These are phyloP conservation scores for Pelargonium nanum DNA, from an alignment of 345 rosid genomes.

Conservation along the genomic window DNA sequence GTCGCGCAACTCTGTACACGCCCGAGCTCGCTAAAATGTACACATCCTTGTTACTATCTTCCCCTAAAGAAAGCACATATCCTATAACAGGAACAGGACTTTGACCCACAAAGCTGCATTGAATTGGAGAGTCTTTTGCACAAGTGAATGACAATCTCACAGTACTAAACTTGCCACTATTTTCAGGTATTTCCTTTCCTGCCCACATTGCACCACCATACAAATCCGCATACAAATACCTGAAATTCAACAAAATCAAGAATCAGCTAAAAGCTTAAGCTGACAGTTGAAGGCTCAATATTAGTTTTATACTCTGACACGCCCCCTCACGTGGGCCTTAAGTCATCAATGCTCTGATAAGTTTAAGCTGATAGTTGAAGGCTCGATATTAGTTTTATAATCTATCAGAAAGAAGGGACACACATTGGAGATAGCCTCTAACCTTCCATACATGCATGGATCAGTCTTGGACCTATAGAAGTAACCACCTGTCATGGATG, in stretches of 20 bases:
- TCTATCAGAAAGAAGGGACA: too few species aligned
- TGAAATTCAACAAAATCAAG: neutral
- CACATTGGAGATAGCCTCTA: neutral
- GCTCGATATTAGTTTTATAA: too few species aligned
- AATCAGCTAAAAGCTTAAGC: neutral
- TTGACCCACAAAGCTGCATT: constrained; percentile 7
- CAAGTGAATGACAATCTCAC: constrained; percentile 13
- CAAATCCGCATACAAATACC: constrained; percentile 26
- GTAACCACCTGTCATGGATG: constrained; percentile 44
- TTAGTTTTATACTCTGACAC: too few species aligned
- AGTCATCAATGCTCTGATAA: too few species aligned
- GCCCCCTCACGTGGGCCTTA: too few species aligned
- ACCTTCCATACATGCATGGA: constrained; percentile 51
- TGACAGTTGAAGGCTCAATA: too few species aligned
- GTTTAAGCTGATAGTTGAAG: too few species aligned
- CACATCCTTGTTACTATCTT: constrained; percentile 23
- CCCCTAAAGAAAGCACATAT: constrained; percentile 19
- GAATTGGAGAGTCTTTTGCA: constrained; percentile 21
- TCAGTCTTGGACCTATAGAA: constrained; percentile 38
- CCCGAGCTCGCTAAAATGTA: constrained; percentile 23
- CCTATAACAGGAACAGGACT: constrained; percentile 15
- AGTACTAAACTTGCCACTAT: constrained; percentile 23
- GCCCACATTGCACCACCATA: constrained; percentile 23
- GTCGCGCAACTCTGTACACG: constrained; percentile 21
- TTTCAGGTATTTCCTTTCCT: constrained; percentile 19